A percentile compares a stretch with the other conserved stretches of the same genome.
phyloP scores from a whole-genome alignment of 768 basidiomycete species.

The Cubamyces lactineus region DNA sequence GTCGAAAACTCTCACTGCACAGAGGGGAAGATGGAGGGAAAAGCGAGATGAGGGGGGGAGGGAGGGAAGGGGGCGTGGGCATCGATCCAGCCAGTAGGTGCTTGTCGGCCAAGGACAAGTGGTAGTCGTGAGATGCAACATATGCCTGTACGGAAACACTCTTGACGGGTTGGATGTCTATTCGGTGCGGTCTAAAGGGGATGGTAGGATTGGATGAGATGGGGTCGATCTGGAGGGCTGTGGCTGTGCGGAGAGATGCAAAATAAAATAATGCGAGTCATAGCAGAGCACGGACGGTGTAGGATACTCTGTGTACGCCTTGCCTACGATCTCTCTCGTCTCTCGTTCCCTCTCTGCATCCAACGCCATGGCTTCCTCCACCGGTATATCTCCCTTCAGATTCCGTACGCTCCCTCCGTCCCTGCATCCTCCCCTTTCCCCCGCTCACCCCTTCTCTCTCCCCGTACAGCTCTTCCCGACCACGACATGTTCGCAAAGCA shows the following conservation, averaged over 20 bases:
- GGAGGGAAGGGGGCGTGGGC: too few relatives aligned
- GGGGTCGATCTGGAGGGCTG: neutral
- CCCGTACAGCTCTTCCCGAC: constrained; percentile 44
- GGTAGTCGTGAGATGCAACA: neutral
- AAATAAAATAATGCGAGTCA: too few relatives aligned
- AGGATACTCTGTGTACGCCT: neutral
- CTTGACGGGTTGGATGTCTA: too few relatives aligned
- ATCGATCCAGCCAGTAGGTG: too few relatives aligned
- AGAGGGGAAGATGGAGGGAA: neutral
- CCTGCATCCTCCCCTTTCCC: constrained; percentile 3
- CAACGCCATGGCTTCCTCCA: constrained; percentile 12
- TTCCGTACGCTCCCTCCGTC: constrained; percentile 38
- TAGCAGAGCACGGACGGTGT: too few relatives aligned
- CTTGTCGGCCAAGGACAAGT: too few relatives aligned
- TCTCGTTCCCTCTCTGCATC: neutral
- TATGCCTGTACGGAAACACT: neutral
- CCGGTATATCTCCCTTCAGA: constrained; percentile 35
- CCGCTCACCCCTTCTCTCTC: constrained; percentile 19
- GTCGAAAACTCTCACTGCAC: constrained; percentile 8
- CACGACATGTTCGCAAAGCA: constrained; percentile 29
- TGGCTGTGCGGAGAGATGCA: neutral
- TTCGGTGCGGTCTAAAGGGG: too few relatives aligned
- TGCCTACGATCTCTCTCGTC: too few relatives aligned
- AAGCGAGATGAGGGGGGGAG: neutral
- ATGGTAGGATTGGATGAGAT: too few relatives aligned